These are phyloP conservation scores for Phialocephala sp. DNA, from an alignment of 2,329 filamentous ascomycete genomes.

Conservation along the genomic window DNA sequence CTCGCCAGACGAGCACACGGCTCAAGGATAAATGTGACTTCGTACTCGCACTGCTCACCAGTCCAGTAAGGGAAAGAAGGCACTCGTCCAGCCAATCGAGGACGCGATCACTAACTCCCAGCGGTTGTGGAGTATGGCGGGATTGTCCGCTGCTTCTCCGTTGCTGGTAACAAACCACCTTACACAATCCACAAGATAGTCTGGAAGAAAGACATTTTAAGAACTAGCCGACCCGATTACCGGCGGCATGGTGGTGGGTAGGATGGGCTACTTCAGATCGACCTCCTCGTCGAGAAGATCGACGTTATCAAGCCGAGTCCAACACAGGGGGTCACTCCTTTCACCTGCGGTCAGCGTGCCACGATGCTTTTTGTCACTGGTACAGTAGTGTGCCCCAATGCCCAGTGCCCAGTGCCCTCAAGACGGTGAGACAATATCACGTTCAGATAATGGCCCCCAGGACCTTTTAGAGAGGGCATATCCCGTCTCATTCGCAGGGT, in stretches of 20 bases:
- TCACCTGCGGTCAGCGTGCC: slow-evolving; percentile 18
- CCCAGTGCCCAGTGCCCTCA: background rate
- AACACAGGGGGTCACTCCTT: slow-evolving; percentile 4
- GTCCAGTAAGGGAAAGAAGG: background rate
- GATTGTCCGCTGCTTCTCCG: slow-evolving; percentile 28
- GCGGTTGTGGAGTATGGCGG: slow-evolving; percentile 21
- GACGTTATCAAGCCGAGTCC: slow-evolving; percentile 2
- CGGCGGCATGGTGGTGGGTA: slow-evolving; percentile 23
- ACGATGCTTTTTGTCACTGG: slow-evolving; percentile 20
- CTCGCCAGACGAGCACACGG: slow-evolving; percentile 1
- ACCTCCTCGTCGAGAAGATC: slow-evolving; percentile 9
- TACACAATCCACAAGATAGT: slow-evolving; percentile 3
- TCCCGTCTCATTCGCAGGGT: background rate
- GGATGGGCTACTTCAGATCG: slow-evolving; percentile 20
- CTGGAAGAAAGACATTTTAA: slow-evolving; percentile 12
- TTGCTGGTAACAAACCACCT: slow-evolving; percentile 26
- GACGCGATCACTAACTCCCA: background rate
- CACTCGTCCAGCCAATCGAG: slow-evolving; percentile 19
- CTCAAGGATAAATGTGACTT: slow-evolving; percentile 13
- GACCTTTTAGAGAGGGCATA: background rate
- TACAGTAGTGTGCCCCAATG: no score
- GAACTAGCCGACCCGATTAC: slow-evolving; percentile 27
- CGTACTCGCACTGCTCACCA: slow-evolving; percentile 6
- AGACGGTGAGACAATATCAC: slow-evolving; percentile 14
- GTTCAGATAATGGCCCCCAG: background rate